phyloP scores from a whole-genome alignment of 2,329 filamentous ascomycete species.

The Penicillium glabrum region DNA sequence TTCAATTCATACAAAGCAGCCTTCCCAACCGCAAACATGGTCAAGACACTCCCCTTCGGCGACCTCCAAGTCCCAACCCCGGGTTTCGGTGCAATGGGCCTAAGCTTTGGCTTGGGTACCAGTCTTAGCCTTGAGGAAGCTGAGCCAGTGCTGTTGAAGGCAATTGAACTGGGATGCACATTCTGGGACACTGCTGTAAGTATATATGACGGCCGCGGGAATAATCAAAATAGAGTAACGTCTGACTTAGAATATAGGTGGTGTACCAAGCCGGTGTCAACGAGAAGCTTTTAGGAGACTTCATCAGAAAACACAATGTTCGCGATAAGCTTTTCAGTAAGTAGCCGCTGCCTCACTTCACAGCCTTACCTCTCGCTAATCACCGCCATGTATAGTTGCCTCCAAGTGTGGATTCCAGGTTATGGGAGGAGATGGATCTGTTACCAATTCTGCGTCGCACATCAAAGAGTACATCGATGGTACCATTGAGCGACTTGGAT shows the following conservation, averaged over 20 bases:
- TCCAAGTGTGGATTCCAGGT: constrained; percentile 50
- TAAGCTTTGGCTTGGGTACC: constrained; percentile 46
- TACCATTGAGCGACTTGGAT: constrained; percentile 51
- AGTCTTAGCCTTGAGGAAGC: constrained; percentile 47
- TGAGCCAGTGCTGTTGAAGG: constrained; percentile 52
- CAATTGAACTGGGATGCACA: constrained; percentile 48
- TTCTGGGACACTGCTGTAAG: constrained; percentile 50
- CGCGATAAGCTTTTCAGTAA: constrained; percentile 52
- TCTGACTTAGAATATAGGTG: constrained; percentile 33
- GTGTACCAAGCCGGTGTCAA: constrained; percentile 50
- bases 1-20: neutral
- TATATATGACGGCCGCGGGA: neutral
- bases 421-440: constrained; percentile 32
- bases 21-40: constrained; percentile 29
- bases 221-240: neutral
- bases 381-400: constrained; percentile 36
- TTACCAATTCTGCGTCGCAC: constrained; percentile 49
- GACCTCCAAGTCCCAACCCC: constrained; percentile 42
- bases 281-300: constrained; percentile 52
- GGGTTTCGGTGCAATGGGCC: constrained; percentile 54
- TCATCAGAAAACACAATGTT: constrained; percentile 52
- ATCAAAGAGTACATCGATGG: constrained; percentile 52
- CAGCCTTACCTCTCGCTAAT: neutral
- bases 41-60: constrained; percentile 43
- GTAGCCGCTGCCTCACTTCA: constrained; percentile 9